Conservation (phyloP, 106 monocot genomes). For the Ottelia alismoides region DNA sequence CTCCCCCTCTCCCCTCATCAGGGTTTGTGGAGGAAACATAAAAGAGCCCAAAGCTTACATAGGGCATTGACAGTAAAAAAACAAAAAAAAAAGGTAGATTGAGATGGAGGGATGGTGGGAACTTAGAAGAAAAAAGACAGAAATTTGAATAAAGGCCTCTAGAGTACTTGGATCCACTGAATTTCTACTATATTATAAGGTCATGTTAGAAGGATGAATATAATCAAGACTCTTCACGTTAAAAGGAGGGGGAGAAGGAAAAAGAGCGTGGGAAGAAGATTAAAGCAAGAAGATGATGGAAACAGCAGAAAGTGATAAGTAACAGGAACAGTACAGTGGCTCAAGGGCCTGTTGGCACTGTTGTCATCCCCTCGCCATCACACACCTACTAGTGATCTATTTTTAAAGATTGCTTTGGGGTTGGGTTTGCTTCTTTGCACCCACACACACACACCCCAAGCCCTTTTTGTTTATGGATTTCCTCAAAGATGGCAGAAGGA, state of each 20-base stretch:
- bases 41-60: neutral
- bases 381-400: too few relatives aligned
- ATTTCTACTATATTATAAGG: too few relatives aligned
- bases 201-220: too few relatives aligned
- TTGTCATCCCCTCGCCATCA: neutral
- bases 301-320: conserved; percentile 1
- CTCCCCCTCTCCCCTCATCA: neutral
- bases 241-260: neutral
- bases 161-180: neutral
- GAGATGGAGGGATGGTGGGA: too few relatives aligned
- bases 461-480: too few relatives aligned
- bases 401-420: too few relatives aligned
- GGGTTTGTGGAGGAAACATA: neutral
- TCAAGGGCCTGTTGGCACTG: neutral
- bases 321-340: conserved; percentile 3
- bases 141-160: neutral
- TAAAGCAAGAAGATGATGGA: too few relatives aligned
- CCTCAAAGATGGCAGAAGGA: too few relatives aligned
- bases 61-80: too few relatives aligned
- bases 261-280: neutral
- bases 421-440: neutral
- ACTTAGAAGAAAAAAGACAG: too few relatives aligned
- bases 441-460: neutral
- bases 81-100: too few relatives aligned
- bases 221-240: too few relatives aligned